A percentile compares a stretch with the other conserved stretches of the same genome.
phyloP scores from a whole-genome alignment of 495 filamentous ascomycete genomes.

The Apodospora peruviana region DNA sequence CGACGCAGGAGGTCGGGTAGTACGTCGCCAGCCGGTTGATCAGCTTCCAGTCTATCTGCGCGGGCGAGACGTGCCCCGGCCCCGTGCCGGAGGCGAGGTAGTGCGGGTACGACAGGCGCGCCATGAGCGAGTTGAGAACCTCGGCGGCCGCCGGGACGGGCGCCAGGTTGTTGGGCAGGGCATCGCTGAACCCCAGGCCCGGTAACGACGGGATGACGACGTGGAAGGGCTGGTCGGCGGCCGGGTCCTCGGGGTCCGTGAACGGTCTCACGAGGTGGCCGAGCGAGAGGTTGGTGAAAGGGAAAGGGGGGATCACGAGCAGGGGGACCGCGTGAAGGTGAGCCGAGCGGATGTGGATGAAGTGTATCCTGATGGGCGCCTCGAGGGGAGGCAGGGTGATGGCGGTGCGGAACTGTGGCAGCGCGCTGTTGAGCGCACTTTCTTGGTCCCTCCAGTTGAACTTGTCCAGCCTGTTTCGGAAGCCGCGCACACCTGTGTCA shows the following conservation, averaged over 20 bases:
- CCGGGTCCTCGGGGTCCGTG: constrained; percentile 35
- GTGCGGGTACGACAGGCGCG: constrained; percentile 54
- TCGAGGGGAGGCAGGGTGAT: constrained; percentile 32
- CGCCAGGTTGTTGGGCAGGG: constrained; percentile 51
- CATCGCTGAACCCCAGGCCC: constrained; percentile 65
- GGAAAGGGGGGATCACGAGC: constrained; percentile 62
- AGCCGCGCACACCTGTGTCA: background rate
- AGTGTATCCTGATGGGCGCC: constrained; percentile 40
- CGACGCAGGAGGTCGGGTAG: constrained; percentile 51
- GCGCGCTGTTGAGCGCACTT: constrained; percentile 42
- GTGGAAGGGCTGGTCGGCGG: constrained; percentile 54
- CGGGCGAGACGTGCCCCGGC: constrained; percentile 28
- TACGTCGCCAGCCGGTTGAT: constrained; percentile 49
- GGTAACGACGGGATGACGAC: constrained; percentile 66
- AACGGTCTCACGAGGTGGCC: constrained; percentile 57
- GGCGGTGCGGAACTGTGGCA: constrained; percentile 56
- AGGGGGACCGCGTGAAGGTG: constrained; percentile 50
- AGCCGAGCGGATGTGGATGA: constrained; percentile 50
- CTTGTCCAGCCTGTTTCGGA: constrained; percentile 50
- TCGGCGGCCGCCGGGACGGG: constrained; percentile 52
- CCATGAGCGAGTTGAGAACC: constrained; percentile 60
- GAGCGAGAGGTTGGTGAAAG: constrained; percentile 64
- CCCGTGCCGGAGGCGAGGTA: constrained; percentile 51
- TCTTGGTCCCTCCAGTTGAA: constrained; percentile 60
- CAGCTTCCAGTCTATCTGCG: constrained; percentile 48